phyloP scores from a whole-genome alignment of 2,329 filamentous ascomycete genomes.

The Acrocalymma vagum region DNA sequence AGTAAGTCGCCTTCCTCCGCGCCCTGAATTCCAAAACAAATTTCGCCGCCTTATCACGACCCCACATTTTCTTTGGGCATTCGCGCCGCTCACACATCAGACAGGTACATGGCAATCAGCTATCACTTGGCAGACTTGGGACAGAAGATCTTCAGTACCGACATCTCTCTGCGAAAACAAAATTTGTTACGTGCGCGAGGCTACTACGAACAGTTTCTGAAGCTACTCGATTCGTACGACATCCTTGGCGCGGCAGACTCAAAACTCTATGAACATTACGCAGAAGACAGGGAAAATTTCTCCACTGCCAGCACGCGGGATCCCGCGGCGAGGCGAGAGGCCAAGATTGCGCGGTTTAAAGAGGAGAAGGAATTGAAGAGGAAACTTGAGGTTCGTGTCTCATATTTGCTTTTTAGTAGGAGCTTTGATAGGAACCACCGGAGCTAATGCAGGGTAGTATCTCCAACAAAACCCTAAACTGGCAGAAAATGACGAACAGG shows the following conservation, averaged over 20 bases:
- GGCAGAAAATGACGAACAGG: conserved; percentile 80
- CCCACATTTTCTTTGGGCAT: conserved; percentile 4
- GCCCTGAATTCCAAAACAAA: background rate
- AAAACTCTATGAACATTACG: conserved; percentile 76
- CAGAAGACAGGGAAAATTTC: conserved; percentile 76
- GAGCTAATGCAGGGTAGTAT: conserved; percentile 53
- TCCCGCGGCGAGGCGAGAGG: conserved; percentile 75
- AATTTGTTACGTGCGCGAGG: conserved; percentile 71
- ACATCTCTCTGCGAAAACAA: conserved; percentile 62
- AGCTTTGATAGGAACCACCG: conserved; percentile 15
- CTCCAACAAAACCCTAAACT: conserved; percentile 66
- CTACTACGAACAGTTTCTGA: conserved; percentile 81
- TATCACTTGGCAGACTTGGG: conserved; percentile 83
- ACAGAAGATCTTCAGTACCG: conserved; percentile 69
- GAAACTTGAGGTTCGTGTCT: conserved; percentile 72
- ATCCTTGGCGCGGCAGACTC: conserved; percentile 72
- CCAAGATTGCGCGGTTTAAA: conserved; percentile 86
- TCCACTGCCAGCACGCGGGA: conserved; percentile 73
- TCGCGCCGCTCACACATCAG: conserved; percentile 15
- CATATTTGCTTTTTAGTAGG: conserved; percentile 12
- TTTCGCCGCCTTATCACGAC: background rate
- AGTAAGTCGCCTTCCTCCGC: conserved; percentile 57
- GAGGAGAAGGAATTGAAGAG: conserved; percentile 86
- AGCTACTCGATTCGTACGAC: conserved; percentile 79
- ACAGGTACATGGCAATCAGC: conserved; percentile 77